Conservation (phyloP, 169 alveolate species). For the Plasmodium gonderi region DNA sequence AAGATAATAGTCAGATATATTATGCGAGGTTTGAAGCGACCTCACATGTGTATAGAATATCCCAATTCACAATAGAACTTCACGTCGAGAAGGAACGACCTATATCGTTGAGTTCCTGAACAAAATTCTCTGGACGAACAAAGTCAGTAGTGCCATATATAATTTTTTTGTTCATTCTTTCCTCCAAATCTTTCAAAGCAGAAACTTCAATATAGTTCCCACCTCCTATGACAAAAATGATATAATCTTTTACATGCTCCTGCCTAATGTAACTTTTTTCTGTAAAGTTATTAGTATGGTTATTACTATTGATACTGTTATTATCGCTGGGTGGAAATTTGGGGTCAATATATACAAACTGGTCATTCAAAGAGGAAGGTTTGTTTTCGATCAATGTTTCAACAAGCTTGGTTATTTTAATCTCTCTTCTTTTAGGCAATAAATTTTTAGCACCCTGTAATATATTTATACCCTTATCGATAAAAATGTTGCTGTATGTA, state of each 20-base stretch:
- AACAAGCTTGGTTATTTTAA: conserved; percentile 81
- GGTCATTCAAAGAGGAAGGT: conserved; percentile 75
- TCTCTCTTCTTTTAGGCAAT: conserved; percentile 82
- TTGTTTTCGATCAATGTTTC: conserved; percentile 82
- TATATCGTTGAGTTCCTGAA: conserved; percentile 73
- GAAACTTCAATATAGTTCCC: conserved; percentile 87
- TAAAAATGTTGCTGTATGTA: conserved; percentile 80
- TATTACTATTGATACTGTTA: neutral
- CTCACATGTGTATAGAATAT: no score
- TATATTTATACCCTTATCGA: conserved; percentile 80
- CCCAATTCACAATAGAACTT: no score
- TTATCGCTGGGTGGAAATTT: conserved; percentile 28
- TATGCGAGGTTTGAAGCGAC: no score
- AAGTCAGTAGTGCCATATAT: conserved; percentile 82
- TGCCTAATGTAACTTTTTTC: conserved; percentile 77
- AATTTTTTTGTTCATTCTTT: conserved; percentile 78
- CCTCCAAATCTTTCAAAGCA: conserved; percentile 82
- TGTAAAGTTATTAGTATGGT: neutral
- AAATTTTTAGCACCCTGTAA: conserved; percentile 78
- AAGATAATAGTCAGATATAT: no score
- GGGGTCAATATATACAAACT: conserved; percentile 73
- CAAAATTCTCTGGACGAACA: conserved; percentile 77
- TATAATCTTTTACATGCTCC: conserved; percentile 82
- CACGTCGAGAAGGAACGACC: conserved; percentile 4
- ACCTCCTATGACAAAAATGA: conserved; percentile 87